These are phyloP conservation scores for Floccularia luteovirens DNA, from an alignment of 768 basidiomycete genomes.

Conservation along the genomic window DNA sequence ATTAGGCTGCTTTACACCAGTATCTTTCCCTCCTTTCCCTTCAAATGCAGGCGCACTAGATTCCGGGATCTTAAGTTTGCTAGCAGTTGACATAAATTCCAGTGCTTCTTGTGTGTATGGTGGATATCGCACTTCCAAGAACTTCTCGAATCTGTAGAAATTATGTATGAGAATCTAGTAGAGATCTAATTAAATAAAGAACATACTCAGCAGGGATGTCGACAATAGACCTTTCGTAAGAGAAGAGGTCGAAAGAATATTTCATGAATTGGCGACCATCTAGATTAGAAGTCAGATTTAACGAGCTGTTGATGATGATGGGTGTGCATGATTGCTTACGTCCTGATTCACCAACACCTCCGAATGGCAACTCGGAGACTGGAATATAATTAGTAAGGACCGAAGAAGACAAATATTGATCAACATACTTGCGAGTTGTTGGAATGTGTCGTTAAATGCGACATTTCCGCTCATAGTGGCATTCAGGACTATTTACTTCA, in stretches of 20 bases:
- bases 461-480: slow-evolving; percentile 51
- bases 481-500: slow-evolving; percentile 33
- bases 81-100: slow-evolving; percentile 7
- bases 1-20: too few relatives aligned
- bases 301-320: neutral
- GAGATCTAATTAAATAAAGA: neutral
- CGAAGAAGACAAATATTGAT: neutral
- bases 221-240: slow-evolving; percentile 36
- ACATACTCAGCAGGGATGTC: slow-evolving; percentile 46
- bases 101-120: slow-evolving; percentile 36
- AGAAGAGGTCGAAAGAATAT: slow-evolving; percentile 49
- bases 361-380: slow-evolving; percentile 23
- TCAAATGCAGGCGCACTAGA: neutral
- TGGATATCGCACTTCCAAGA: slow-evolving; percentile 36
- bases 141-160: slow-evolving; percentile 29
- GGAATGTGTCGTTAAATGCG: slow-evolving; percentile 53
- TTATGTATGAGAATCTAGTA: neutral
- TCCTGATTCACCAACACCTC: slow-evolving; percentile 52
- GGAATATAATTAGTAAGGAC: neutral
- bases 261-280: slow-evolving; percentile 49
- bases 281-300: slow-evolving; percentile 10
- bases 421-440: slow-evolving; percentile 39
- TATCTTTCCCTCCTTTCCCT: too few relatives aligned
- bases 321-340: slow-evolving; percentile 30
- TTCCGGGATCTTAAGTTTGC: neutral